phyloP scores from a whole-genome alignment of 805 yeast species.

The Yarrowia sp. region DNA sequence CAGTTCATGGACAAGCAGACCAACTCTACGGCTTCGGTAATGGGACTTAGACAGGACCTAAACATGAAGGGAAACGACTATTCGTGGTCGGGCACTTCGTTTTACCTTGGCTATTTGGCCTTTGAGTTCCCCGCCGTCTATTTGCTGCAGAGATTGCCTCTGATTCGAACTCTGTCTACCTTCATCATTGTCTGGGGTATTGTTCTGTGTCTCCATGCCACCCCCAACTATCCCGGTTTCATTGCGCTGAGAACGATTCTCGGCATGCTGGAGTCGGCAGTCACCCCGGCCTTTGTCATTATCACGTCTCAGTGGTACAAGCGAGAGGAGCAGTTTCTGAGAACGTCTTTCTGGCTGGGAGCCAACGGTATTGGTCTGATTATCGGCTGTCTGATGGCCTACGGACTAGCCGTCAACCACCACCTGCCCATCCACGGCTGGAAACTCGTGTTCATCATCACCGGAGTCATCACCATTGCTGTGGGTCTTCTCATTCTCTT shows the following conservation, averaged over 20 bases:
- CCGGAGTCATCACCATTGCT: slow-evolving; percentile 14
- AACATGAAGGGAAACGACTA: slow-evolving; percentile 20
- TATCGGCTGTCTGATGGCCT: slow-evolving; percentile 13
- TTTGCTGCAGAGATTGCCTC: neutral
- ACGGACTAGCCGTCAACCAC: slow-evolving; percentile 9
- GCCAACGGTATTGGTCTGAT: slow-evolving; percentile 12
- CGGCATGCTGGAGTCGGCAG: slow-evolving; percentile 18
- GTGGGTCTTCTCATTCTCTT: slow-evolving; percentile 13
- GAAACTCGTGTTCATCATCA: slow-evolving; percentile 26
- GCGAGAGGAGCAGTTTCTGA: slow-evolving; percentile 21
- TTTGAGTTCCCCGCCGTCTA: slow-evolving; percentile 21
- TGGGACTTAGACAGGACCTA: slow-evolving; percentile 3
- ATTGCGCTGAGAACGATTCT: slow-evolving; percentile 15
- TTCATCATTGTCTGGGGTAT: slow-evolving; percentile 20
- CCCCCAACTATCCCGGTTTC: slow-evolving; percentile 16
- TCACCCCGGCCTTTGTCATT: slow-evolving; percentile 12
- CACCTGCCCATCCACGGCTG: slow-evolving; percentile 11
- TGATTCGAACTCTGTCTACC: slow-evolving; percentile 2
- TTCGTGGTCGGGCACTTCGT: slow-evolving; percentile 7
- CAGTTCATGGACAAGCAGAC: slow-evolving; percentile 29
- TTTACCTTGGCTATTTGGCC: slow-evolving; percentile 6
- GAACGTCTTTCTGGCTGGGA: slow-evolving; percentile 18
- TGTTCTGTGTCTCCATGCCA: slow-evolving; percentile 20
- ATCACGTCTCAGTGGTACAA: slow-evolving; percentile 27
- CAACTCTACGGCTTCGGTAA: slow-evolving; percentile 11